Conservation (phyloP, 768 basidiomycete genomes). For the Xerocomus potaroensis region DNA sequence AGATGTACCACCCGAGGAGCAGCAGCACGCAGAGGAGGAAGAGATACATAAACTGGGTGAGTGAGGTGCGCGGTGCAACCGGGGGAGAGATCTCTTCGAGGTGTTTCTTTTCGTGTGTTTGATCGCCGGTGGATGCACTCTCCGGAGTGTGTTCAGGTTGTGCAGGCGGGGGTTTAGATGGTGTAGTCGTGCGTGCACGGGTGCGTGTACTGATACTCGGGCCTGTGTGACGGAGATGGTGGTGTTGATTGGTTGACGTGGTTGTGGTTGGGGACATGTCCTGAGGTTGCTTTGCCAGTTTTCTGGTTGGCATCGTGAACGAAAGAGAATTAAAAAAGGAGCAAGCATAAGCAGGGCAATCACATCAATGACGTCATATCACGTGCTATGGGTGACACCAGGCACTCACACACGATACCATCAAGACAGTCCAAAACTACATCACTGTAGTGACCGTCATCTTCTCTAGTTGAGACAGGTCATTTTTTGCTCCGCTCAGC, state of each 20-base stretch:
- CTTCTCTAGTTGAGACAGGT: no score
- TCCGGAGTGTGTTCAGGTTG: background rate
- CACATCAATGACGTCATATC: constrained; percentile 15
- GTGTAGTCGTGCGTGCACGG: background rate
- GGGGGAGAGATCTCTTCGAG: constrained; percentile 6
- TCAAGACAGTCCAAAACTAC: no score
- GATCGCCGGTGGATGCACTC: no score
- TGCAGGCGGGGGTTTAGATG: constrained; percentile 2
- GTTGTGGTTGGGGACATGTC: constrained; percentile 8
- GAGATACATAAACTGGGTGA: constrained; percentile 45
- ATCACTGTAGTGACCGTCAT: no score
- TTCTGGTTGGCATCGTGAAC: constrained; percentile 15
- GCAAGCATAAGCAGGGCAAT: background rate
- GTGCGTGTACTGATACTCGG: constrained; percentile 13
- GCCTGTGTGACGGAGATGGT: constrained; percentile 17
- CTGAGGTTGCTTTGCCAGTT: constrained; percentile 11
- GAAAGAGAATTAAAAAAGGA: background rate
- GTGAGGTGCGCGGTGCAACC: background rate
- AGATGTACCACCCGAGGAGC: constrained; percentile 49
- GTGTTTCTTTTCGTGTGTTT: background rate
- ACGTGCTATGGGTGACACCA: no score
- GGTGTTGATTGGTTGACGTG: constrained; percentile 13
- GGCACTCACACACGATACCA: no score
- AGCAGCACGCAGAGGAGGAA: constrained; percentile 40
- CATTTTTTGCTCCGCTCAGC: no score